Evolutionary conservation across 2,329 filamentous ascomycete genomes (phyloP).

Genomic region (Monilinia fructigena): DNA sequence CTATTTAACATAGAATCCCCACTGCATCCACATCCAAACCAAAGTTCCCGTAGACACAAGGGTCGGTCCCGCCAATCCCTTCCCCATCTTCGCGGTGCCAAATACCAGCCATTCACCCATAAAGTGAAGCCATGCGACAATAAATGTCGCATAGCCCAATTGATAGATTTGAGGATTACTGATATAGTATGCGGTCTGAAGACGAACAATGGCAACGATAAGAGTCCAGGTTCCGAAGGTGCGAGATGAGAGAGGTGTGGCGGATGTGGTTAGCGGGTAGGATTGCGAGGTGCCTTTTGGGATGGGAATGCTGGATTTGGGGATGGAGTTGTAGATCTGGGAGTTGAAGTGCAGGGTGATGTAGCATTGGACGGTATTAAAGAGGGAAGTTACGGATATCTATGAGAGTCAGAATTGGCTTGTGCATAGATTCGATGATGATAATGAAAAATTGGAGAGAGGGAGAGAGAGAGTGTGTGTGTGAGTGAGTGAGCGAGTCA

Average conservation of each 20-base stretch:
- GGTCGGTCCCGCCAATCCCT: conserved; percentile 57
- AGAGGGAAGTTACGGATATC: conserved; percentile 79
- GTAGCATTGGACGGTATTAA: conserved; percentile 85
- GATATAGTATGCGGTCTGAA: conserved; percentile 69
- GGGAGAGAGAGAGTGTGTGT: neutral
- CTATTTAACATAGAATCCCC: conserved; percentile 62
- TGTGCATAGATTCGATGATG: conserved; percentile 1
- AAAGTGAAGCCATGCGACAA: conserved; percentile 55
- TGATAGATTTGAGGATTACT: conserved; percentile 58
- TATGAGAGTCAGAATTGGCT: conserved; percentile 41
- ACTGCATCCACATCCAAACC: conserved; percentile 66
- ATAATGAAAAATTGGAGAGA: neutral
- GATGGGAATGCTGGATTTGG: conserved; percentile 42
- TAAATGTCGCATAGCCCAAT: conserved; percentile 63
- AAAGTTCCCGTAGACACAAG: conserved; percentile 49
- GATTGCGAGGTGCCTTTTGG: conserved; percentile 58
- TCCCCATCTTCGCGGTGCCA: conserved; percentile 66
- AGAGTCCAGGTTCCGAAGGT: conserved; percentile 73
- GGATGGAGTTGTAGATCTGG: conserved; percentile 66
- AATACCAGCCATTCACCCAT: conserved; percentile 77
- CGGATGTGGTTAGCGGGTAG: conserved; percentile 65
- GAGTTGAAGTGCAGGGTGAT: conserved; percentile 75
- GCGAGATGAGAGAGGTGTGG: conserved; percentile 69
- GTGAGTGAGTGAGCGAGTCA: too few species aligned
- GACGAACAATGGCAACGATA: conserved; percentile 57